Conservation (phyloP, 1,284 basidiomycete species). For the Ganoderma meredithae region DNA sequence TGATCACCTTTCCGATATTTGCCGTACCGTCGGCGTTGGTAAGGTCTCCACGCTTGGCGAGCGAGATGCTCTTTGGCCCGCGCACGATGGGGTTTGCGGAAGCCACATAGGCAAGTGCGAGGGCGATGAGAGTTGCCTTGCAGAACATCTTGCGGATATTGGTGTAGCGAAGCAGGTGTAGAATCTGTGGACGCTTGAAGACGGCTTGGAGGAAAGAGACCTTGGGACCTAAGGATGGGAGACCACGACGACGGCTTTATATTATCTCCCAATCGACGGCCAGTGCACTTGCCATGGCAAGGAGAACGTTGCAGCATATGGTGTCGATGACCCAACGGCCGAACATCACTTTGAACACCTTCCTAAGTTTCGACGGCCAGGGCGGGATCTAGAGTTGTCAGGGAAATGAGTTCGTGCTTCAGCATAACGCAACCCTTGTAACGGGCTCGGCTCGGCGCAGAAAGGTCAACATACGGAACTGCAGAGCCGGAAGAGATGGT, state of each 20-base stretch:
- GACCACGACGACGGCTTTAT: not conserved
- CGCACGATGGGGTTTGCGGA: constrained; percentile 2
- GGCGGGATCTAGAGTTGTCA: not conserved
- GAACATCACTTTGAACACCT: not conserved
- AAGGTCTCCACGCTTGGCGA: constrained; percentile 35
- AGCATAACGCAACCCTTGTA: not conserved
- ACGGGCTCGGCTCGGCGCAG: not conserved
- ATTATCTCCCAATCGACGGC: not conserved
- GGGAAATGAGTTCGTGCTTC: not conserved
- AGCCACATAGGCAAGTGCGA: constrained; percentile 34
- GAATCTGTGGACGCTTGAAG: not conserved
- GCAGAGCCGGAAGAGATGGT: not conserved
- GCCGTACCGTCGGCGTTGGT: constrained; percentile 36
- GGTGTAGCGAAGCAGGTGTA: not conserved
- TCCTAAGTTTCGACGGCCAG: not conserved
- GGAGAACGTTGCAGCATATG: not conserved
- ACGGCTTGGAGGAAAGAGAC: not conserved
- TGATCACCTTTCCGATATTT: constrained; percentile 29
- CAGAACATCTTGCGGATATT: constrained; percentile 34
- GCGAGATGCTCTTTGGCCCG: constrained; percentile 21
- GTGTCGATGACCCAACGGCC: not conserved
- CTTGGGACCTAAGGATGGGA: not conserved
- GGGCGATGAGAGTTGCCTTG: constrained; percentile 33
- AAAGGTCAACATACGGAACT: not conserved
- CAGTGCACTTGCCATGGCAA: not conserved